Evolutionary conservation across 2,329 filamentous ascomycete species (phyloP), one percentile per base, ranked within the genome.

Genomic region (Diaporthe velutina): DNA sequence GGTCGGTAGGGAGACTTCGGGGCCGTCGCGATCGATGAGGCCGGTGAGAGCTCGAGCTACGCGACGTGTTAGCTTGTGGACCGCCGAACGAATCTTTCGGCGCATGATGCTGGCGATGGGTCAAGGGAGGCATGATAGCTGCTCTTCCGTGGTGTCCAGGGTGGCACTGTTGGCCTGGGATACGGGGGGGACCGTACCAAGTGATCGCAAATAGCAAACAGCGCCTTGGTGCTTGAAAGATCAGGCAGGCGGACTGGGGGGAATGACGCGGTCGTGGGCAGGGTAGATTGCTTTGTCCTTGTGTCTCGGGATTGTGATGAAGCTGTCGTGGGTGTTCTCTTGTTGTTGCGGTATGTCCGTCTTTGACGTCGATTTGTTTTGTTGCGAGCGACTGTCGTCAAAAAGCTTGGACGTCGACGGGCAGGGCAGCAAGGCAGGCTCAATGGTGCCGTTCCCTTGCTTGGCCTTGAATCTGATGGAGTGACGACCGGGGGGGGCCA

Each of bases 11-110:
- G 35, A 52, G 50, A 13, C 35, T 33, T 70, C 52, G 25, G 60
- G 19, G 58, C 45, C 35, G 45, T 50, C 50, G 40, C 54, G 55
- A 38, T 71, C 66, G 40, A 52, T 13, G 28, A 40, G 54, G 22
- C 48, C 45, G 48, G 64, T 72, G 40, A 74, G 40, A 64, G 68
- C 54, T 57, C 67, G 74, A 54, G 68, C 73, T 76, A 72, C 57
- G 68, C 74, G 57, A 71, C 67, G 40, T 28, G 74, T 76, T 50
- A 76, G 74, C 60, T 55, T 74, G 35, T 72, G 67, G 67, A 76
- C 35, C 17, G 35, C 61, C 15, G 73, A 55, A 28, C 74, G 71
- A 30, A 64, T 40, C 33, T 52, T 76, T 40, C 68, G 74, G 60
- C 73, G 68, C 73, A 73, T 68, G 68, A 73, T 74, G 10, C 54